These are phyloP conservation scores for Gastroboletus turbinatus DNA, from an alignment of 1,284 basidiomycete genomes.

Conservation along the genomic window DNA sequence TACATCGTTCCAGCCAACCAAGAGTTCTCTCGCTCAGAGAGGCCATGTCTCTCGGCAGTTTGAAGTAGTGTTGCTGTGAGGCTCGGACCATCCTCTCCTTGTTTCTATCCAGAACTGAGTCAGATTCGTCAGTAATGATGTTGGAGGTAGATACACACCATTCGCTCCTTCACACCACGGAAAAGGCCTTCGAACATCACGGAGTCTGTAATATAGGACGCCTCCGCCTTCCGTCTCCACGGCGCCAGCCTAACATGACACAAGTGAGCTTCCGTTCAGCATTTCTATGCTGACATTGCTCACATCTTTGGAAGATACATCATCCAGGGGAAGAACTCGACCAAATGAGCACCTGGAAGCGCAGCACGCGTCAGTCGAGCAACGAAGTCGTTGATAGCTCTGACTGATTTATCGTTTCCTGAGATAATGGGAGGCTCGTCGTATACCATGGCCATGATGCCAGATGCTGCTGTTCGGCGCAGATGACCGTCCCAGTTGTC, in stretches of 20 bases:
- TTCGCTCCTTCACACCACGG: conserved; percentile 1
- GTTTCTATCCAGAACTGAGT: conserved; percentile 2
- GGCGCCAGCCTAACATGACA: conserved; percentile 3
- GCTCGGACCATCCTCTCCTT: not conserved
- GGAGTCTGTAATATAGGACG: not conserved
- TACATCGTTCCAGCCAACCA: conserved; percentile 13
- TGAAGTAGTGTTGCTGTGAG: conserved; percentile 1
- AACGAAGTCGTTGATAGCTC: conserved; percentile 3
- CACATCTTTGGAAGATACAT: conserved; percentile 7
- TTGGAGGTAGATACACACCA: not conserved
- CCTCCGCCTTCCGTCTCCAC: conserved; percentile 6
- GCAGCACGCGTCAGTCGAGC: conserved; percentile 1
- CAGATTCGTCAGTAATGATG: not conserved
- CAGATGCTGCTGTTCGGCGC: conserved; percentile 1
- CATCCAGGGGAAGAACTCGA: conserved; percentile 16
- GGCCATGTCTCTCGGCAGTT: not conserved
- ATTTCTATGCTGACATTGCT: not conserved
- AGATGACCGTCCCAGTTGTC: conserved; percentile 16
- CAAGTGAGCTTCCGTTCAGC: not conserved
- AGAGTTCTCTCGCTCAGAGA: not conserved
- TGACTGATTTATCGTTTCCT: not conserved
- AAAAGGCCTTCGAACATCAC: conserved; percentile 6
- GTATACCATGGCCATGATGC: conserved; percentile 11
- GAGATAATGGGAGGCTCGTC: conserved; percentile 7
- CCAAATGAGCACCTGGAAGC: conserved; percentile 8